A percentile compares a stretch with the other conserved stretches of the same genome.
phyloP scores from a whole-genome alignment of 371 early-diverging fungal genomes.

The Saksenaea vasiformis region DNA sequence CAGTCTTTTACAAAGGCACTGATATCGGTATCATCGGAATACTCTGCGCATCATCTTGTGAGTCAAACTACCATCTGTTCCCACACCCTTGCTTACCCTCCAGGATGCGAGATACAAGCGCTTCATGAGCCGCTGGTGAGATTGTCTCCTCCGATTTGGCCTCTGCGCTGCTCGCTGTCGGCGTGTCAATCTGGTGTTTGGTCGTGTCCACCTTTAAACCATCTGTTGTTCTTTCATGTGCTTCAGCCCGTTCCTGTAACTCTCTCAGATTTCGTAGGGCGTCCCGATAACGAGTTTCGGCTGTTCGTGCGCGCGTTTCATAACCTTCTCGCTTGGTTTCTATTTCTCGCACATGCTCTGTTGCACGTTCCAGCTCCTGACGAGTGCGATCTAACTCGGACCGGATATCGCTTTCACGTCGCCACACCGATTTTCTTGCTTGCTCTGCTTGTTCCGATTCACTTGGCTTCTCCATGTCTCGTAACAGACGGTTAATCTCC shows the following conservation, averaged over 20 bases:
- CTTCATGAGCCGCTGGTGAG: slow-evolving; percentile 15
- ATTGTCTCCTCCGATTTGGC: slow-evolving; percentile 5
- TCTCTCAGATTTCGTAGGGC: slow-evolving; percentile 33
- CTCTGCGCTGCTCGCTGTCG: not conserved
- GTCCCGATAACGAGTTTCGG: slow-evolving; percentile 38
- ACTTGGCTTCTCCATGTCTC: slow-evolving; percentile 55
- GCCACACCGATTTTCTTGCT: slow-evolving; percentile 43
- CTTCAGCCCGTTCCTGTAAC: slow-evolving; percentile 18
- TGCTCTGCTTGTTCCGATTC: slow-evolving; percentile 42
- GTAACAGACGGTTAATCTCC: slow-evolving; percentile 75
- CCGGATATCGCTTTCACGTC: slow-evolving; percentile 50
- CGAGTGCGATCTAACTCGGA: slow-evolving; percentile 40
- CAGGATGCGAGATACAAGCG: slow-evolving; percentile 23
- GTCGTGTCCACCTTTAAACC: slow-evolving; percentile 10
- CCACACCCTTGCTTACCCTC: slow-evolving; percentile 16
- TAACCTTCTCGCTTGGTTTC: slow-evolving; percentile 41
- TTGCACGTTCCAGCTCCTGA: slow-evolving; percentile 32
- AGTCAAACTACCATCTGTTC: not conserved
- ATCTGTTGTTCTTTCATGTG: not conserved
- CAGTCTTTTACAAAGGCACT: slow-evolving; percentile 74
- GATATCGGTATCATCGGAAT: slow-evolving; percentile 65
- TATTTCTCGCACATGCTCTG: slow-evolving; percentile 30
- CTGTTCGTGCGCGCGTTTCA: slow-evolving; percentile 37
- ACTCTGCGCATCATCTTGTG: slow-evolving; percentile 35
- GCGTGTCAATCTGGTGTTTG: slow-evolving; percentile 2